Evolutionary conservation across 2,329 filamentous ascomycete genomes (phyloP), one percentile per base, ranked within the genome.

Genomic region (Purpureocillium lavendulum): DNA sequence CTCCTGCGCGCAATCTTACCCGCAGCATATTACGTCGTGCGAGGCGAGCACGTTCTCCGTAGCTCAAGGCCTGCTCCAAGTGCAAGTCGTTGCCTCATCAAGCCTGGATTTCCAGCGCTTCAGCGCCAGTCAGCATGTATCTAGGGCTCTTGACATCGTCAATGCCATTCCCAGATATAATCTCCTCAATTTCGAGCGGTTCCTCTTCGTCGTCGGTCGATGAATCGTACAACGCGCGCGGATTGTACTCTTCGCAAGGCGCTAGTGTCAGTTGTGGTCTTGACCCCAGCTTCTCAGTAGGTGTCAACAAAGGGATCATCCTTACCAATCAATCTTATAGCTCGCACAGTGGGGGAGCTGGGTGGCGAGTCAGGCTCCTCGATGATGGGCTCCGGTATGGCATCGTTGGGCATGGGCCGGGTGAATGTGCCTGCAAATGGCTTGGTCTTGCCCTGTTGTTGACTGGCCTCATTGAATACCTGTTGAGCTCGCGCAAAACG

Each of bases 281-380:
- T 5, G 6, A 26, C 6, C 21, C 21, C 10, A 10, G 21, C 21
- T 10, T 26, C 21, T 26, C 21, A 26, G 21, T 26, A 26, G 21
- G 5, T 5, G 21, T 26, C 21, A 34, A 14, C 3, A 4, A 10
- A 16, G 14, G 32, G 14, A 14, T 34, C 7, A 16, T 2, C 43
- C 54, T 42, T 49, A 62, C 59, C 58, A 34, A 64, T 50, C 32
- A 60, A 38, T 26, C 52, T 53, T 4, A 50, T 43, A 17, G 36
- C 36, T 12, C 35, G 41, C 7, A 50, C 42, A 10, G 21, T 26
- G 10, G 56, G 51, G 3, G 56, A 53, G 7, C 42, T 37, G 6
- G 48, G 36, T 3, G 53, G 40, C 12, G 57, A 57, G 15, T 45
- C 45, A 13, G 57, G 54, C 41, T 64, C 61, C 33, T 64, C 61